Base-by-base conservation (phyloP, 306 rosid genomes). In the Casuarina glauca region DNA sequence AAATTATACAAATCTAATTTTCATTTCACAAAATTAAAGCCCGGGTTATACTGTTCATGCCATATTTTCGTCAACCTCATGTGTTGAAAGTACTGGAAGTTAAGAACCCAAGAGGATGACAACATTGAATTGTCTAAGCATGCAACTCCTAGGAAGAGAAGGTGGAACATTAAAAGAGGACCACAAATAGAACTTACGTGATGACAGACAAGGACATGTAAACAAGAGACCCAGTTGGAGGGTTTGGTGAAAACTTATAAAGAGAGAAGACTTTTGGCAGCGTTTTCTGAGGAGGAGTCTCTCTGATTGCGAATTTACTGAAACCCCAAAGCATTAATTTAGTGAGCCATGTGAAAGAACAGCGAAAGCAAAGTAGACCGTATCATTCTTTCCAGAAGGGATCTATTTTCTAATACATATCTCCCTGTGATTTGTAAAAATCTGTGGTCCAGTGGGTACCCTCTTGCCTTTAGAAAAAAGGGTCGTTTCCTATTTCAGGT, bases 311-410 rank as follows among this genome's bases (percentile, higher is more conserved):
- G 55, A 39, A 76, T 79, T 71, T 64, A 83, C 77, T 79, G 57
- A 20, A 64, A 61, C 70, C 62, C 43, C 3, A n/a, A 43, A 53
- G 48, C 32, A 43, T 49, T 46, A 64, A 74, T 42, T 44, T 64
- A 50, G 79, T 79, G 69, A 68, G 68, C 83, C 91, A 87, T 78
- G 91, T 87, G 90, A 86, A 81, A 83, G 76, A 86, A 89, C 89
- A 87, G 87, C 66, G 58, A 80, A 83, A 77, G 73, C 61, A 74
- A 80, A 4, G 71, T 41, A 67, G 71, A 67, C 70, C 50, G 71
- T 67, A 67, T 38, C 71, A 58, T 67, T 42, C 36, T 67, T 67
- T 67, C 75, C 58, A 79, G 63, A 79, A 60, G 71, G 32, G 62
- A 48, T 43, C 49, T 16, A 75, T 58, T 74, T 36, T 81, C 70